These are phyloP conservation scores for Clohesyomyces aquaticus DNA, from an alignment of 495 filamentous ascomycete species.

Conservation along the genomic window DNA sequence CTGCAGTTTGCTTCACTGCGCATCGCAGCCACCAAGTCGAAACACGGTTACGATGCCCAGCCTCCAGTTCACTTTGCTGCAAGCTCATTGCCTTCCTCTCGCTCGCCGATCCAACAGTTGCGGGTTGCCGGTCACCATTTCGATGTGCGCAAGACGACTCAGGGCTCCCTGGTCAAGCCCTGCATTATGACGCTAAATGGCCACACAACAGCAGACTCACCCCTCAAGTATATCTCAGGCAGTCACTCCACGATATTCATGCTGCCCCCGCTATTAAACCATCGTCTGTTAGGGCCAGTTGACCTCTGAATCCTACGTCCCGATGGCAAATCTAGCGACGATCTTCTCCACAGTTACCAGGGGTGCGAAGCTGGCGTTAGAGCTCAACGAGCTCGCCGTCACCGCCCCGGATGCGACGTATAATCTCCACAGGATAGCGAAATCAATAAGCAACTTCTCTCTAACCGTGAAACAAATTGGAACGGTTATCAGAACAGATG, in stretches of 20 bases:
- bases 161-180: conserved; percentile 1
- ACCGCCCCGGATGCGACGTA: conserved; percentile 7
- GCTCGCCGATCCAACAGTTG: background rate
- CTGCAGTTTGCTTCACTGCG: conserved; percentile 1
- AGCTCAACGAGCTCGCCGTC: conserved; percentile 23
- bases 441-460: conserved; percentile 31
- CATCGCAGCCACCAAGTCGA: too few species aligned
- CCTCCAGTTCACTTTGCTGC: background rate
- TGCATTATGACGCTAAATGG: conserved; percentile 6
- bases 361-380: conserved; percentile 25
- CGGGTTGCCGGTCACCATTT: background rate
- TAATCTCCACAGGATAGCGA: conserved; percentile 24
- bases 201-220: conserved; percentile 2
- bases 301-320: background rate
- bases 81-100: background rate
- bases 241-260: conserved; percentile 14
- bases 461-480: conserved; percentile 35
- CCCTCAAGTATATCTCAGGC: conserved; percentile 4
- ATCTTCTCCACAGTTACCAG: conserved; percentile 21
- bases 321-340: conserved; percentile 31
- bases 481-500: conserved; percentile 31
- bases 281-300: background rate
- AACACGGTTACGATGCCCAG: conserved; percentile 4
- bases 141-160: background rate
- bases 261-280: background rate